These are phyloP conservation scores for Aureobasidium namibiae DNA, from an alignment of 2,329 filamentous ascomycete genomes.

Conservation along the genomic window DNA sequence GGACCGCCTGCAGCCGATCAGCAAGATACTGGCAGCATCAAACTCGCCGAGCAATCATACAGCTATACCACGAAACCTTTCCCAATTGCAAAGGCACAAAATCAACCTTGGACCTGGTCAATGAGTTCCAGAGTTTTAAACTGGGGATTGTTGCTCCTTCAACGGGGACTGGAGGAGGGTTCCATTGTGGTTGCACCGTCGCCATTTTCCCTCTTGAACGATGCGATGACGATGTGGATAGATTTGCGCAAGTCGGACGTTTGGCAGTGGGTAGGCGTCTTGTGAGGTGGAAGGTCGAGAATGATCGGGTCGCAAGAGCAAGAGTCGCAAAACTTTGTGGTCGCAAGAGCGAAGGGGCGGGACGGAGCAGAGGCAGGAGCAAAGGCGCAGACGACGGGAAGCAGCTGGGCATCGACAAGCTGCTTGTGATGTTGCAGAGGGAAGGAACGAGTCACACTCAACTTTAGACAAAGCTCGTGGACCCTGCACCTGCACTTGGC, in stretches of 20 bases:
- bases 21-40: background rate
- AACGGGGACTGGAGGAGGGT: slow-evolving; percentile 27
- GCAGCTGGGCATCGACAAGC: background rate
- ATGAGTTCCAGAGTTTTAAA: slow-evolving; percentile 63
- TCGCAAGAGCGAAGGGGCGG: background rate
- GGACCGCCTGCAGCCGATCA: background rate
- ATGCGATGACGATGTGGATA: slow-evolving; percentile 14
- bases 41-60: slow-evolving; percentile 27
- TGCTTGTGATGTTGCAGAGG: background rate
- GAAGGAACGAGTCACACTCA: background rate
- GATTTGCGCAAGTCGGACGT: slow-evolving; percentile 1
- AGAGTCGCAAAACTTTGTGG: background rate
- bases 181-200: slow-evolving; percentile 23
- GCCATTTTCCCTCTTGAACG: slow-evolving; percentile 15
- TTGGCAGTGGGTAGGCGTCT: background rate
- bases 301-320: background rate
- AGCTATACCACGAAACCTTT: slow-evolving; percentile 79
- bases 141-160: slow-evolving; percentile 46
- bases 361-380: background rate
- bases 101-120: slow-evolving; percentile 64
- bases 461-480: background rate
- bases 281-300: background rate
- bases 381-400: background rate
- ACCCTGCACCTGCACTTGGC: background rate
- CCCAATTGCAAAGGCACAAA: slow-evolving; percentile 65